These are phyloP conservation scores for Elymus sibiricus DNA, from an alignment of 176 grass and related monocot species.

Conservation along the genomic window DNA sequence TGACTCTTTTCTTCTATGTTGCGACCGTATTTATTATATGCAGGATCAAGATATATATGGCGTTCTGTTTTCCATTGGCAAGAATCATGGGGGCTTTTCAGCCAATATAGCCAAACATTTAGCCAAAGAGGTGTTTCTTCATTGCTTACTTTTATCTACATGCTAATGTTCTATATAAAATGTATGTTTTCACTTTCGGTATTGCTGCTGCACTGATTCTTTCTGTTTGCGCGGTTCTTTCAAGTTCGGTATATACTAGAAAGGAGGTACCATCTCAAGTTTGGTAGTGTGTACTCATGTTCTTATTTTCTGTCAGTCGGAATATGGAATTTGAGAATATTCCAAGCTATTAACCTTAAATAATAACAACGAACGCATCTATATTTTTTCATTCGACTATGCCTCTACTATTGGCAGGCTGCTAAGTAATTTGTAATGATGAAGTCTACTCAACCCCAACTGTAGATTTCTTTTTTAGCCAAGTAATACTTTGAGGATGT, in stretches of 20 bases:
- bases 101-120: slow-evolving; percentile 73
- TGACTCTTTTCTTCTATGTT: slow-evolving; percentile 24
- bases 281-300: neutral
- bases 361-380: no score
- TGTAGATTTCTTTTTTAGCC: neutral
- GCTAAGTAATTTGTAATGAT: neutral
- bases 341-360: no score
- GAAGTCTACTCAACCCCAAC: neutral
- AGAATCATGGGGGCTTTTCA: slow-evolving; percentile 69
- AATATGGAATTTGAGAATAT: neutral
- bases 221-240: neutral
- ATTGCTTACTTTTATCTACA: slow-evolving; percentile 6
- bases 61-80: slow-evolving; percentile 73
- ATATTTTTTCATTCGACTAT: no score
- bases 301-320: neutral
- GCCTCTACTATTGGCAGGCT: neutral
- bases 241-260: neutral
- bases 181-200: neutral
- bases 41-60: slow-evolving; percentile 80
- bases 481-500: neutral
- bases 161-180: neutral
- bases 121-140: slow-evolving; percentile 68
- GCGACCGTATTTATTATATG: slow-evolving; percentile 42
- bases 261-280: neutral
- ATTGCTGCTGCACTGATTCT: neutral